Base-by-base conservation (phyloP, 208 protist species). In the Trypanosoma congolense region DNA sequence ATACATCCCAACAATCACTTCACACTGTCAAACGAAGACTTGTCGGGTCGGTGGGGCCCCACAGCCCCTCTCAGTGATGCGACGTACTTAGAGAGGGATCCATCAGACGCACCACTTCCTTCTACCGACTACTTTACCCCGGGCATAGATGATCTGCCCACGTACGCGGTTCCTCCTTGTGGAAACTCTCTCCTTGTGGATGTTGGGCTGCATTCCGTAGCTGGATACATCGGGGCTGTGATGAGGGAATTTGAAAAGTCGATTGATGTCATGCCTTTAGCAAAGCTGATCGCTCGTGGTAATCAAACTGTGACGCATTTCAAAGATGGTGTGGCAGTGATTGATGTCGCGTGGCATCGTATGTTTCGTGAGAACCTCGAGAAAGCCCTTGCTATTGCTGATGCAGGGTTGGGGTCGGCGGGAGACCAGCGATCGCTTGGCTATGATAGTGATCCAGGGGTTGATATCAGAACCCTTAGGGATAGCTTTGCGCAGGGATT, bases 291-390 rank as follows among this genome's bases (percentile, higher is more conserved):
- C 4, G 3, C 21, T 9, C 47, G 25, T n/a, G 35, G n/a, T 16
- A 28, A 33, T 12, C 21, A 45, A 19, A 42, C 42, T 31, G 29
- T 58, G 29, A 25, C 36, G 22, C 12, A 28, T 18, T 58, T 57
- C 42, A 56, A 65, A 30, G 51, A 58, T 46, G 59, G 51, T 40
- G 31, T 58, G 12, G 51, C 51, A 19, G 43, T 33, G 3, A 21
- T 65, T 24, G 59, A 65, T 16, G 5, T 58, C 1, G 28, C 38
- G 18, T 65, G 49, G 49, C 35, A 58, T 53, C 8, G 21, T 51
- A 2, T n/a, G 4, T 21, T 65, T 30, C 50, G 25, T 45, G 50
- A 65, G 0, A 4, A 0, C 43, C 21, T 24, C 35, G 4, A 38
- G 12, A 21, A 42, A 14, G 8, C 24, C n/a, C 19, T 65, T 18